Percentiles rank a stretch among this genome's conserved stretches.
These are phyloP conservation scores for Thermomyces lanuginosus DNA, from an alignment of 2,329 filamentous ascomycete species.

Conservation along the genomic window DNA sequence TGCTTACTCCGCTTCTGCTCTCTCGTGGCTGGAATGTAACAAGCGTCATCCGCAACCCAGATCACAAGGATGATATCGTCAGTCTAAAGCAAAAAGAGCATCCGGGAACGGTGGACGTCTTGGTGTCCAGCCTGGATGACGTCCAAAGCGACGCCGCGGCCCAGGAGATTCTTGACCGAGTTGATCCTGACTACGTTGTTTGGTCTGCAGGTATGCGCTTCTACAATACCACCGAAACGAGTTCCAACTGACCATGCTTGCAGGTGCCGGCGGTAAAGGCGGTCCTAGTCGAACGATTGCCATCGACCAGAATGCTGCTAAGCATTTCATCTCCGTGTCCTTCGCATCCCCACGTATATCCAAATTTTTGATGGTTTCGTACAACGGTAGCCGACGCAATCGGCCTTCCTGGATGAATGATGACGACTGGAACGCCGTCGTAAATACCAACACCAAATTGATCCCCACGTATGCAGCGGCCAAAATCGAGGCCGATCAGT, in stretches of 20 bases:
- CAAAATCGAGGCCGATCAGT: constrained; percentile 41
- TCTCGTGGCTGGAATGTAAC: constrained; percentile 60
- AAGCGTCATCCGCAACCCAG: constrained; percentile 57
- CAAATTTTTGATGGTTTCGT: constrained; percentile 41
- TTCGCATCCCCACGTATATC: constrained; percentile 29
- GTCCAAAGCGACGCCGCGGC: constrained; percentile 49
- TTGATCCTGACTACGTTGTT: constrained; percentile 30
- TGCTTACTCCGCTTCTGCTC: constrained; percentile 61
- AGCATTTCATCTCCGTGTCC: constrained; percentile 36
- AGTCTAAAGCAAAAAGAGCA: constrained; percentile 39
- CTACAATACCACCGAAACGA: background rate
- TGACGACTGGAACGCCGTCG: constrained; percentile 29
- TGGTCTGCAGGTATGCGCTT: constrained; percentile 28
- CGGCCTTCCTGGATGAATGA: constrained; percentile 37
- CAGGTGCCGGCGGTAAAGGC: constrained; percentile 41
- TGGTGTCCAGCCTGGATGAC: constrained; percentile 56
- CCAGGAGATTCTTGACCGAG: constrained; percentile 38
- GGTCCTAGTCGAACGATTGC: constrained; percentile 34
- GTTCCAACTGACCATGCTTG: background rate
- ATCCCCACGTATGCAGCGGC: constrained; percentile 38
- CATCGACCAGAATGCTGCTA: constrained; percentile 39
- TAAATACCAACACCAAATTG: constrained; percentile 32
- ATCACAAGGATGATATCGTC: constrained; percentile 46
- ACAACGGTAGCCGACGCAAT: constrained; percentile 34
- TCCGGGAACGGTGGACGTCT: constrained; percentile 49